Evolutionary conservation across 73 alveolate genomes (phyloP).

Genomic region (Blepharisma stoltei): DNA sequence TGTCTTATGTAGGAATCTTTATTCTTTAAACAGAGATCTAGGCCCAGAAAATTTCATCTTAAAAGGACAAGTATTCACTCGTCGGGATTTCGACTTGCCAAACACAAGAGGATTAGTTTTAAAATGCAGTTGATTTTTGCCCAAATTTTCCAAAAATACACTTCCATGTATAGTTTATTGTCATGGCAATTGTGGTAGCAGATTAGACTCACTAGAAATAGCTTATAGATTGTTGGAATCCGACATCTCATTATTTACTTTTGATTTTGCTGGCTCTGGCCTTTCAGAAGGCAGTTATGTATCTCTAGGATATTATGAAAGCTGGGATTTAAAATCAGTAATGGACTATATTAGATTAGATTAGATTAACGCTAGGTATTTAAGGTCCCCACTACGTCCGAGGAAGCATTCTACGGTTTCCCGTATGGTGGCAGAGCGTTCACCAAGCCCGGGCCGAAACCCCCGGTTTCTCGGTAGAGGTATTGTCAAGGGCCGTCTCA

Average conservation of each 20-base stretch:
- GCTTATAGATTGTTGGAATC: conserved; percentile 39
- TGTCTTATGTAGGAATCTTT: conserved; percentile 35
- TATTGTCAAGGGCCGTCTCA: too few relatives aligned
- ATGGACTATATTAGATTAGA: conserved; percentile 57
- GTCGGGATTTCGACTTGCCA: conserved; percentile 42
- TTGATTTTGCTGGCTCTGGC: conserved; percentile 62
- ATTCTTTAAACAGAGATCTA: conserved; percentile 31
- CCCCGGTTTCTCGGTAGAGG: too few relatives aligned
- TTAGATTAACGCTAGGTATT: too few relatives aligned
- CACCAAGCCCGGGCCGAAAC: too few relatives aligned
- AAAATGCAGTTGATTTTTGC: conserved; percentile 63
- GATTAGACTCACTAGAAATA: conserved; percentile 46
- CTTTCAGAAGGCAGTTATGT: conserved; percentile 60
- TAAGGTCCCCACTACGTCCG: too few relatives aligned
- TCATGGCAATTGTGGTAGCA: conserved; percentile 52
- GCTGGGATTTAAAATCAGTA: conserved; percentile 53
- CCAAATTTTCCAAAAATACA: conserved; percentile 43
- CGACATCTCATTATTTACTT: conserved; percentile 41
- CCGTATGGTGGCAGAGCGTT: too few relatives aligned
- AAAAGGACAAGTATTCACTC: conserved; percentile 20
- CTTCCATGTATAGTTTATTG: conserved; percentile 49
- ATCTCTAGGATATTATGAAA: conserved; percentile 53
- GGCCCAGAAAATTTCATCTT: conserved; percentile 44
- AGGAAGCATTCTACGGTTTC: too few relatives aligned
- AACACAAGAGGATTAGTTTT: conserved; percentile 51